Conservation (phyloP, 2,329 filamentous ascomycete genomes). For the Fusarium neocosmosporiellum region DNA sequence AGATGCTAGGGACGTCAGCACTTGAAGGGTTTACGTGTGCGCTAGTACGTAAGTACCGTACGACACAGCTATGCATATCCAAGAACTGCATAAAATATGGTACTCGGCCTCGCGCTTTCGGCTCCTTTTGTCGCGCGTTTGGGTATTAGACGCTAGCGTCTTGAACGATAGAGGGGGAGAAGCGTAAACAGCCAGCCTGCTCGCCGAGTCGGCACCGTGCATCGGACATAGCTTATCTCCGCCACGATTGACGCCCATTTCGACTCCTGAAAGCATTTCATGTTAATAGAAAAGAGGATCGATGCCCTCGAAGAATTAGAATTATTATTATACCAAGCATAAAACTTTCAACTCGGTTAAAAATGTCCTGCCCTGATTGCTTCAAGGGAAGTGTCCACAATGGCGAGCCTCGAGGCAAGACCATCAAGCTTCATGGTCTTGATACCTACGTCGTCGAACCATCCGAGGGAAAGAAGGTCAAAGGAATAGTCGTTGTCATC, state of each 20-base stretch:
- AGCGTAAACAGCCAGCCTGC: background rate
- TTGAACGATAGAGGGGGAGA: background rate
- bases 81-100: background rate
- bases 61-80: background rate
- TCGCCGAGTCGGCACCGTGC: background rate
- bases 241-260: background rate
- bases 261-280: background rate
- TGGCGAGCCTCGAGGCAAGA: constrained; percentile 57
- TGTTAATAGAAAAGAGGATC: background rate
- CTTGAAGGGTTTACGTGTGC: background rate
- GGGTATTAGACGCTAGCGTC: background rate
- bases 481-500: constrained; percentile 64
- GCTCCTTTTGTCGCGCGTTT: background rate
- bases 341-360: no score
- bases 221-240: background rate
- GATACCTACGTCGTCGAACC: constrained; percentile 59
- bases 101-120: background rate
- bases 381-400: constrained; percentile 60
- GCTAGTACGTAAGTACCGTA: background rate
- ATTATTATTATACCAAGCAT: background rate
- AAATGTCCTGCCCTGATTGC: constrained; percentile 55
- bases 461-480: constrained; percentile 42
- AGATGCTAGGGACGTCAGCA: background rate
- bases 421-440: constrained; percentile 59
- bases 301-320: background rate